Evolutionary conservation across 306 rosid species (phyloP), one percentile per base, ranked within the genome.

Genomic region (Dryas octopetala): DNA sequence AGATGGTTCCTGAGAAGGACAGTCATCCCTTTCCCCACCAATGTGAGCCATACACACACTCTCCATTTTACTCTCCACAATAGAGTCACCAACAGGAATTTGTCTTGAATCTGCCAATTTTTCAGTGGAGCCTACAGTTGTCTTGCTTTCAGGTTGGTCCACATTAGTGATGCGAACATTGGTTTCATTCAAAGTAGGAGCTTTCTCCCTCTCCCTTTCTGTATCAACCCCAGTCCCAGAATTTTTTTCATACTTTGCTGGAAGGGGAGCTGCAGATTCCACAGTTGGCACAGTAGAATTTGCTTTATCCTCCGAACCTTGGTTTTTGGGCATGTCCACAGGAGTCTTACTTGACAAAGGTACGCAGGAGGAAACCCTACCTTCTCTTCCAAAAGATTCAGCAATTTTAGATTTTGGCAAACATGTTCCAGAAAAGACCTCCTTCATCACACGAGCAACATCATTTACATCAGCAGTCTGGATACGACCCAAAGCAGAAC

Each of bases 391-490:
- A 64, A 74, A 61, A 52, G 89, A 73, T 78, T 88, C 96, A 0
- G 79, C 76, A 70, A 75, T 83, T 85, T 81, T 90, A 45, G 93
- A 70, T 83, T 86, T 90, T 68, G 91, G 68, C 79, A 85, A 71
- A 87, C 96, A 75, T 77, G 97, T 89, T 71, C 94, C 97, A 44
- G 98, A 90, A 88, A 96, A 96, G 60, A 92, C 91, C 83, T 96
- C 99, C 88, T 96, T 96, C 99, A 96, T 96, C 72, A 90, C 99
- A 63, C 99, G 93, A 45, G 98, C 99, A 87, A 96, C 97, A 69
- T 96, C 99, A 84, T 89, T 93, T 71, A 96, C 87, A 55, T 87
- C 74, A 38, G 91, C 88, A 50, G 89, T 87, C 76, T 86, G 96
- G 68, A 89, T 85, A 72, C 93, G 89, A 16, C 97, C 97, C 63